Evolutionary conservation across 495 filamentous ascomycete species (phyloP).

Genomic region (Aspergillus nanangensis): DNA sequence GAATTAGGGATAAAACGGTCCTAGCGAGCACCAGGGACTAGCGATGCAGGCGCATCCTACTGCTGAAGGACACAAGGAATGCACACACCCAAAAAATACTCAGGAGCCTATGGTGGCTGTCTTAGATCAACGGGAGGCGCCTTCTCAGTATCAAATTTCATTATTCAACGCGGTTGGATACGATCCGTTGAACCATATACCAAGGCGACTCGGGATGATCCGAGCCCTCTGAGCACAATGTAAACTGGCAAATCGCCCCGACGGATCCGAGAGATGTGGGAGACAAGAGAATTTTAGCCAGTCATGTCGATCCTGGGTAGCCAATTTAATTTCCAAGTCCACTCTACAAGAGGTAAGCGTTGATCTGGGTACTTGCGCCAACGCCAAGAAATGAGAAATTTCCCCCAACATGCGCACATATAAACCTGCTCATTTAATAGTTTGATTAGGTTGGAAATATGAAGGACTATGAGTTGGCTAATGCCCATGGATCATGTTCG

Average conservation of each 20-base stretch:
- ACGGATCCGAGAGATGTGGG: background rate
- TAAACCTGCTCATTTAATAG: background rate
- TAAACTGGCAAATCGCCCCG: slow-evolving; percentile 2
- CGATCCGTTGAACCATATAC: background rate
- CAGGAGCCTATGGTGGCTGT: background rate
- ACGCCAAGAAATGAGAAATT: slow-evolving; percentile 4
- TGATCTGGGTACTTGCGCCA: background rate
- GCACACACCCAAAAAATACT: too few species aligned
- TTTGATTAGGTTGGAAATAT: slow-evolving; percentile 2
- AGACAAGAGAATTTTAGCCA: background rate
- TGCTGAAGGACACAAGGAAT: too few species aligned
- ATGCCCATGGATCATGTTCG: background rate
- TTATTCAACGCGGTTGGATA: background rate
- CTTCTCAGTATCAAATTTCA: background rate
- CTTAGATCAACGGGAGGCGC: background rate
- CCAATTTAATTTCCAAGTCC: background rate
- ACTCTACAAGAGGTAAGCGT: slow-evolving; percentile 1
- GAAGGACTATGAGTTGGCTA: slow-evolving; percentile 1
- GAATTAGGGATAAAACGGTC: too few species aligned
- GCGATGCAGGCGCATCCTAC: background rate
- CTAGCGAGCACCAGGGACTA: background rate
- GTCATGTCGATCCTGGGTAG: background rate
- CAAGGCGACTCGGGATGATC: slow-evolving; percentile 7
- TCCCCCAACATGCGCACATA: background rate
- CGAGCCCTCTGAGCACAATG: slow-evolving; percentile 4